phyloP scores from a whole-genome alignment of 2,329 filamentous ascomycete genomes.

The Calonectria montana region DNA sequence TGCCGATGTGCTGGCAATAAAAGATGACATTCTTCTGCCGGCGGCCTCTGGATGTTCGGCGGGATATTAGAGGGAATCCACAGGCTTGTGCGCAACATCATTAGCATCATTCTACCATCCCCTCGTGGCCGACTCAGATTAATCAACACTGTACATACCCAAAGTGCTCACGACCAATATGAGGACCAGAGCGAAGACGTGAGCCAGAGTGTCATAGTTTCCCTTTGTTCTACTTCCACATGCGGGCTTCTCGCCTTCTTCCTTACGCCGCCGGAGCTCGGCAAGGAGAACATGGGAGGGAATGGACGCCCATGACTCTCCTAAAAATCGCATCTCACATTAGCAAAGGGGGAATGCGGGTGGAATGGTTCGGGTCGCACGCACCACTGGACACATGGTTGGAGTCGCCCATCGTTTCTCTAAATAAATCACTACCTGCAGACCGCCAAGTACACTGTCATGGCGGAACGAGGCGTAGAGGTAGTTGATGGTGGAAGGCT shows the following conservation, averaged over 20 bases:
- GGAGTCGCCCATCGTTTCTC: conserved; percentile 33
- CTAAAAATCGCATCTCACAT: conserved; percentile 33
- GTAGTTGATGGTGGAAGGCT: conserved; percentile 8
- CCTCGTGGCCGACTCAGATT: neutral
- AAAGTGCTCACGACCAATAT: conserved; percentile 72
- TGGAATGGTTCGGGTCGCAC: neutral
- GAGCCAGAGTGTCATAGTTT: conserved; percentile 73
- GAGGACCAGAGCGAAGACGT: conserved; percentile 75
- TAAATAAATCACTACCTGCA: conserved; percentile 31
- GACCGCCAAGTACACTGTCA: conserved; percentile 34
- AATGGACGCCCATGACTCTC: conserved; percentile 58
- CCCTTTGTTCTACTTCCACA: conserved; percentile 66
- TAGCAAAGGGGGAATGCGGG: conserved; percentile 31
- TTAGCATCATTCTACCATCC: neutral
- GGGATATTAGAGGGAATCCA: conserved; percentile 74
- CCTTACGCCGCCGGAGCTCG: conserved; percentile 62
- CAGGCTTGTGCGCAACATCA: conserved; percentile 60
- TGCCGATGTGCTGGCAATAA: conserved; percentile 80
- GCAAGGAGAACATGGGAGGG: conserved; percentile 63
- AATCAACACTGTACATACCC: conserved; percentile 52
- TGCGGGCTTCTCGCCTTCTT: conserved; percentile 55
- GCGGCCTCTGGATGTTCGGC: conserved; percentile 66
- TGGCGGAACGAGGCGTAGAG: conserved; percentile 40
- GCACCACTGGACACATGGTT: conserved; percentile 36
- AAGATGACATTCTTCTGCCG: conserved; percentile 72